These are phyloP conservation scores for Fraxinus velutina DNA, from an alignment of 305 asterid species.

Conservation along the genomic window DNA sequence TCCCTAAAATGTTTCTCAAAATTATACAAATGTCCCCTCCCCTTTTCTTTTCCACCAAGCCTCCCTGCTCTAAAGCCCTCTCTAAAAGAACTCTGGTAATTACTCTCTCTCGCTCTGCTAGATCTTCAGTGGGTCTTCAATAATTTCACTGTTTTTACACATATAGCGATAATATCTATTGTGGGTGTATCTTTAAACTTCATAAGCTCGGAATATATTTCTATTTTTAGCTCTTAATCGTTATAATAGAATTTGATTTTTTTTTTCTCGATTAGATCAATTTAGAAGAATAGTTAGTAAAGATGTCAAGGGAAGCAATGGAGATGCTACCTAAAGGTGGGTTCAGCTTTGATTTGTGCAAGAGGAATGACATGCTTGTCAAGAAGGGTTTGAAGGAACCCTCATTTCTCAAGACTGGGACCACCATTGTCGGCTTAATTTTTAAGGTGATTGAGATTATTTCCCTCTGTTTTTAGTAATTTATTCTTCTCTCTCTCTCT, in stretches of 20 bases:
- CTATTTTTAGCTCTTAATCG: not conserved
- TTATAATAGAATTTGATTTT: not conserved
- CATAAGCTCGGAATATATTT: not conserved
- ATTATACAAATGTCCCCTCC: not conserved
- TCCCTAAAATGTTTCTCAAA: not conserved
- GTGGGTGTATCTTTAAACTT: not conserved
- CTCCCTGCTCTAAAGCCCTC: not conserved
- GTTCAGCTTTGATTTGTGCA: slow-evolving; percentile 29
- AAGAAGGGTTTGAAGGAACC: slow-evolving; percentile 18
- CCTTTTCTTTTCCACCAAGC: not conserved
- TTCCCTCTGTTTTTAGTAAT: not conserved
- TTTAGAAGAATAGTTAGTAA: not conserved
- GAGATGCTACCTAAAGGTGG: slow-evolving; percentile 23
- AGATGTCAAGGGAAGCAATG: slow-evolving; percentile 7
- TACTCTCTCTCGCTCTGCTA: not conserved
- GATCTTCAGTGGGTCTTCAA: not conserved
- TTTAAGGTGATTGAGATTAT: slow-evolving; percentile 15
- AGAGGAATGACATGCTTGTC: slow-evolving; percentile 22
- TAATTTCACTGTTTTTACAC: not conserved
- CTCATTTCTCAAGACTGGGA: slow-evolving; percentile 24
- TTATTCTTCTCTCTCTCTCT: not conserved
- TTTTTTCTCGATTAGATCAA: not conserved
- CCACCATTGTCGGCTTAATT: slow-evolving; percentile 25
- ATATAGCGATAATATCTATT: not conserved
- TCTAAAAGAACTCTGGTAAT: not conserved